phyloP scores from a whole-genome alignment of 2,329 filamentous ascomycete species.

The Diaporthe destruens region DNA sequence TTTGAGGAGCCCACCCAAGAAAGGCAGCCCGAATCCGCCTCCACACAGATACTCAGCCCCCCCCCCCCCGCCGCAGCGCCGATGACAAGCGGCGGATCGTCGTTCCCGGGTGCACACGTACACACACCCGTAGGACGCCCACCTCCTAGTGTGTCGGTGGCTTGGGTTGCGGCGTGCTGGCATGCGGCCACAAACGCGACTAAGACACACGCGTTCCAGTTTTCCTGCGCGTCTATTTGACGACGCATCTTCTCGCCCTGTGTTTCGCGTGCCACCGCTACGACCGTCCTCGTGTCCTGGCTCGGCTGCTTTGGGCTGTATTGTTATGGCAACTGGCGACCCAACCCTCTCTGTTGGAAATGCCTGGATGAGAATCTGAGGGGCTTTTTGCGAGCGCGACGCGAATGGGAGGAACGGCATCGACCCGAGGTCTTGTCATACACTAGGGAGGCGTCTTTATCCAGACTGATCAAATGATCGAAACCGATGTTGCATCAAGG shows the following conservation, averaged over 20 bases:
- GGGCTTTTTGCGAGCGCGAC: background rate
- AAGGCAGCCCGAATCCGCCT: background rate
- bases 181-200: conserved; percentile 26
- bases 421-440: background rate
- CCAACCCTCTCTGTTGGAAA: background rate
- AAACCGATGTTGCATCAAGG: background rate
- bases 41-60: background rate
- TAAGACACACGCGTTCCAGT: conserved; percentile 26
- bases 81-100: background rate
- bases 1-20: conserved; percentile 11
- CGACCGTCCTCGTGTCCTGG: conserved; percentile 3
- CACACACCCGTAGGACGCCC: background rate
- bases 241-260: background rate
- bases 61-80: background rate
- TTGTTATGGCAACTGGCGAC: background rate
- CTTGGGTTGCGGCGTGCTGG: background rate
- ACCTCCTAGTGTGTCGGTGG: background rate
- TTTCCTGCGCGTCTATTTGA: conserved; percentile 15
- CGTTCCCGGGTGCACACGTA: conserved; percentile 1
- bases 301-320: background rate
- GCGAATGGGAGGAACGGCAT: background rate
- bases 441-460: background rate
- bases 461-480: background rate
- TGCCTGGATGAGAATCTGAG: background rate
- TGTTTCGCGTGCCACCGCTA: conserved; percentile 18